Conservation (phyloP, 768 basidiomycete genomes). For the Naganishia friedmannii region DNA sequence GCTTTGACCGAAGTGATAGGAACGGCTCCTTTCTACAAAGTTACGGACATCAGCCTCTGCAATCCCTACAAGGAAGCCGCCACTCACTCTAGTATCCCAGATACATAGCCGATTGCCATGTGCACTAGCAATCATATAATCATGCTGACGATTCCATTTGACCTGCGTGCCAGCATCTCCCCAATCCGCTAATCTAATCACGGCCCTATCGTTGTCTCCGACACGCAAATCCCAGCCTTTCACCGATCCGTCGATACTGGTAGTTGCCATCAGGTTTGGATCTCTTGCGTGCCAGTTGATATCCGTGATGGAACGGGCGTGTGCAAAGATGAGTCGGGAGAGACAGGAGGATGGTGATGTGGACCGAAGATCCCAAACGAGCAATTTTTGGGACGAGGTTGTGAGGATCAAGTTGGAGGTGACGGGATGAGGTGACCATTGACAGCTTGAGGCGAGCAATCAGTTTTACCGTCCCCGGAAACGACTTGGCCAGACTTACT, state of each 20-base stretch:
- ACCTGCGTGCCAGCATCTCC: conserved; percentile 75
- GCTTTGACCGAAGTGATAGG: conserved; percentile 72
- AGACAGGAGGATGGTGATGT: conserved; percentile 73
- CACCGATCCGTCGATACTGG: conserved; percentile 88
- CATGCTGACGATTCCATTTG: conserved; percentile 90
- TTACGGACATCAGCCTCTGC: conserved; percentile 13
- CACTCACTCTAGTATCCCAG: conserved; percentile 85
- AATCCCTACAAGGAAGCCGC: neutral
- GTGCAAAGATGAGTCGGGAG: conserved; percentile 77
- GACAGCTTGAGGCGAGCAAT: conserved; percentile 36
- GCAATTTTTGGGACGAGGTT: conserved; percentile 52
- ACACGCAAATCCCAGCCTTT: conserved; percentile 88
- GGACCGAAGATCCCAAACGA: conserved; percentile 85
- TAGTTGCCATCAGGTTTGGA: conserved; percentile 80
- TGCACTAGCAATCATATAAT: conserved; percentile 81
- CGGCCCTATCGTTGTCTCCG: conserved; percentile 59
- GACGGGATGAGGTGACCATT: conserved; percentile 51
- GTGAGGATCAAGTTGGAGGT: conserved; percentile 50
- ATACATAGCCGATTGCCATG: conserved; percentile 82
- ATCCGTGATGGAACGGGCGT: conserved; percentile 93
- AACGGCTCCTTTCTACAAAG: conserved; percentile 75
- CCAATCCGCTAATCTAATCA: conserved; percentile 62
- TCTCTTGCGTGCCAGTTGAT: conserved; percentile 93
- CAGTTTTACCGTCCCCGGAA: neutral
- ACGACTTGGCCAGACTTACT: conserved; percentile 39